Conservation (phyloP, 139 green algal genomes). For the Chlorella vulgaris region DNA sequence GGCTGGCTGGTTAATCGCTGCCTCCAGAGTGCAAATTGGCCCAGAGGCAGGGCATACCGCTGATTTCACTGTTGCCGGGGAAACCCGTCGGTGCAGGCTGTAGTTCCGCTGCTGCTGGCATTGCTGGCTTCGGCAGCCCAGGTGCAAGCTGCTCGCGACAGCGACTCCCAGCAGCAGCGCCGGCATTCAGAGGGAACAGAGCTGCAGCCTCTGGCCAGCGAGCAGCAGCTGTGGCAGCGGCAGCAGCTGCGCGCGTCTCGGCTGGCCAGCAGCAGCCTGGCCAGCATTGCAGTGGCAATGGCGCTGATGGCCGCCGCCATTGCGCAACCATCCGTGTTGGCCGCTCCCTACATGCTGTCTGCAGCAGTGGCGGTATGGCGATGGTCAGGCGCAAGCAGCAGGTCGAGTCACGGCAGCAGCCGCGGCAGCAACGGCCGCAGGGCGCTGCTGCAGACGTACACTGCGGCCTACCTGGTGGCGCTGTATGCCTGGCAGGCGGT, state of each 20-base stretch:
- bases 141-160: not conserved
- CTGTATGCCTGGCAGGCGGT: constrained; percentile 50
- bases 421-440: not conserved
- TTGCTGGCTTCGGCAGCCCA: constrained; percentile 10
- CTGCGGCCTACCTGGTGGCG: not conserved
- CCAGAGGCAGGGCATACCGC: not conserved
- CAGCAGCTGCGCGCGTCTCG: not conserved
- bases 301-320: constrained; percentile 21
- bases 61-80: not conserved
- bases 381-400: constrained; percentile 3
- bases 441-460: not conserved
- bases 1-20: too few species aligned
- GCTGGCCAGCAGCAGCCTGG: constrained; percentile 2
- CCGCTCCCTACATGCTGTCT: constrained; percentile 26
- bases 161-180: not conserved
- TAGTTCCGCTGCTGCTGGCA: constrained; percentile 23
- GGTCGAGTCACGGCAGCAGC: not conserved
- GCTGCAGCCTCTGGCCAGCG: not conserved
- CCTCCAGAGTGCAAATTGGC: not conserved
- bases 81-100: not conserved
- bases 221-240: not conserved
- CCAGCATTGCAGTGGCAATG: not conserved
- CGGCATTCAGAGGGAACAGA: not conserved
- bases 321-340: constrained; percentile 33
- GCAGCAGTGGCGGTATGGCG: not conserved